These are phyloP conservation scores for Panicum miliaceum DNA, from an alignment of 176 grass and related monocot genomes.

Conservation along the genomic window DNA sequence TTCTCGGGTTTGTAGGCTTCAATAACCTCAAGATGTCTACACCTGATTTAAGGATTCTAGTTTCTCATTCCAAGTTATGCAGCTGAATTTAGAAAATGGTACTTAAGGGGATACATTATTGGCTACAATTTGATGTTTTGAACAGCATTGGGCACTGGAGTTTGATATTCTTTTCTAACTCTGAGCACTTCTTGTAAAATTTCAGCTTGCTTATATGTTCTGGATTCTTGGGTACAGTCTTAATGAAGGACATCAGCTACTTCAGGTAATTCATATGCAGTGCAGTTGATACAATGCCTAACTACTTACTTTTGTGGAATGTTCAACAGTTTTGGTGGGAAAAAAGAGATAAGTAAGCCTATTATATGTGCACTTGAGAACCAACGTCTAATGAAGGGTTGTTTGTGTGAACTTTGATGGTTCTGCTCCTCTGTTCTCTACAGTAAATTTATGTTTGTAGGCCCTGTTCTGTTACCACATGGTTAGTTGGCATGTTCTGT, in stretches of 20 bases:
- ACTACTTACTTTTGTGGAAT: not conserved
- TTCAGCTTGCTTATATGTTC: constrained; percentile 71
- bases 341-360: not conserved
- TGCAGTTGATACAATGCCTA: not conserved
- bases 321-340: not conserved
- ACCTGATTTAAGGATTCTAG: not conserved
- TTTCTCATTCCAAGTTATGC: not conserved
- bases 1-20: constrained; percentile 2
- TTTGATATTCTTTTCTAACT: constrained; percentile 30
- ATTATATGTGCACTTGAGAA: constrained; percentile 3
- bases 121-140: not conserved
- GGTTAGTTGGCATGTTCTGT: constrained; percentile 18
- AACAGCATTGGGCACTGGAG: not conserved
- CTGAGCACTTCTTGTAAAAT: constrained; percentile 16
- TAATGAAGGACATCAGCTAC: constrained; percentile 56
- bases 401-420: constrained; percentile 20
- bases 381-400: not conserved
- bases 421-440: constrained; percentile 1
- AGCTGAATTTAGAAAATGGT: constrained; percentile 12
- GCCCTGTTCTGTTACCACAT: not conserved
- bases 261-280: constrained; percentile 65
- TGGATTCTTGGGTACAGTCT: constrained; percentile 74
- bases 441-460: constrained; percentile 18
- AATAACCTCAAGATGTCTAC: constrained; percentile 19
- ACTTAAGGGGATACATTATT: not conserved